Base-by-base conservation (phyloP, 345 rosid genomes). In the Laguncularia racemosa region DNA sequence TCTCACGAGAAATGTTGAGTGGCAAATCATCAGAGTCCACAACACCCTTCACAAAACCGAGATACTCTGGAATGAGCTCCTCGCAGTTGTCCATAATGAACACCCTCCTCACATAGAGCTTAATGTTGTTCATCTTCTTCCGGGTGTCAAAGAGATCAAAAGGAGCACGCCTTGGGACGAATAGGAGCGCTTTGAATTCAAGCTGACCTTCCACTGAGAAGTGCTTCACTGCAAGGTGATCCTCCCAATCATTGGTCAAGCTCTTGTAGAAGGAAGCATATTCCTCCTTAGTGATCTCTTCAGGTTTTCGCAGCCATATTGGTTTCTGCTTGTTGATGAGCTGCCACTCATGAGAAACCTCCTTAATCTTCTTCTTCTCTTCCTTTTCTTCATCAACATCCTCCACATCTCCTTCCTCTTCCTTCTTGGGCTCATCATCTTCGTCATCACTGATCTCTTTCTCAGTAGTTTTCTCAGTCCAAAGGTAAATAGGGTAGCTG, bases 71-170 rank as follows among this genome's bases (percentile, higher is more conserved):
- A 12, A 77, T 77, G 56, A 77, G 76, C 69, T 77, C 81, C 54
- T 77, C 81, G 13, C 81, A 77, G 54, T 77, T 77, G 76, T 77
- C 81, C 81, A 77, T 77, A 15, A 77, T 77, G 58, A 77, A 77
- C 14, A 77, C 81, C 53, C 78, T 67, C 62, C 81, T 58, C 1
- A 77, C 81, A 12, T 77, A 77, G 6, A 77, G 76, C 71, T 77
- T 77, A 62, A 77, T 73, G 69, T 77, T 77, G 73, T 73, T 77
- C 71, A 67, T 61, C 71, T 70, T 77, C 71, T 73, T 73, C 19
- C 73, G 68, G 13, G 78, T 73, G 52, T 77, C 81, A 3, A 77
- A 77, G 14, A 77, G 75, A 21, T 77, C 81, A 6, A 73, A 77
- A 2, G 81, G 78, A 48, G 78, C 81, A 2, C 76, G 69, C 57